A percentile compares a stretch with the other conserved stretches of the same genome.
These are phyloP conservation scores for Taphrina communis DNA, from an alignment of 1,139 yeast species.

Conservation along the genomic window DNA sequence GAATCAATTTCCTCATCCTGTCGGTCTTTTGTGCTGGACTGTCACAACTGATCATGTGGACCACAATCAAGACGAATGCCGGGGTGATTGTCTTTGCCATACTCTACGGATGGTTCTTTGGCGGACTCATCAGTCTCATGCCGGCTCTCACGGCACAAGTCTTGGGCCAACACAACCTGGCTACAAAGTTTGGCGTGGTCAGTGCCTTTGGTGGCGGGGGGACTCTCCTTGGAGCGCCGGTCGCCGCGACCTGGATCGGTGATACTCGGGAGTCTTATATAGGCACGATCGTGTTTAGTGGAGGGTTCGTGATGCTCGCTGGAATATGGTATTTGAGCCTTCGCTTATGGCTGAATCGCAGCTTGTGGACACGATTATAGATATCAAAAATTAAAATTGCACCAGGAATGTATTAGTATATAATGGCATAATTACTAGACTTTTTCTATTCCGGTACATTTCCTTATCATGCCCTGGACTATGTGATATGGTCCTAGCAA, in stretches of 20 bases:
- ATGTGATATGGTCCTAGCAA: no score
- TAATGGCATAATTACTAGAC: neutral
- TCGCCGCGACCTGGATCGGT: constrained; percentile 34
- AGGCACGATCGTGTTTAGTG: constrained; percentile 34
- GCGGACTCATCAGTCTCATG: constrained; percentile 58
- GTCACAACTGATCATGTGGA: constrained; percentile 56
- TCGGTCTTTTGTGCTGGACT: constrained; percentile 46
- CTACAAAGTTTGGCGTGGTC: constrained; percentile 41
- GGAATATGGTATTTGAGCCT: constrained; percentile 28
- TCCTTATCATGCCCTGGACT: no score
- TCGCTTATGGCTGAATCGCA: constrained; percentile 18
- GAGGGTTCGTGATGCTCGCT: constrained; percentile 26
- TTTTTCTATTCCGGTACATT: no score
- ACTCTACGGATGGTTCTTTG: constrained; percentile 62
- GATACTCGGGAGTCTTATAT: constrained; percentile 11
- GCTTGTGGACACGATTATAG: constrained; percentile 10
- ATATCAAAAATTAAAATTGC: neutral
- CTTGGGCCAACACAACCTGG: constrained; percentile 50
- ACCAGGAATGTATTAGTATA: neutral
- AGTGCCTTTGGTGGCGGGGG: constrained; percentile 40
- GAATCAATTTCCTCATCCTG: constrained; percentile 53
- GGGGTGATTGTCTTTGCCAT: constrained; percentile 59
- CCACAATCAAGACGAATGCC: constrained; percentile 59
- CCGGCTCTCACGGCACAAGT: constrained; percentile 63
- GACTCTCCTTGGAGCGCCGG: constrained; percentile 32